A percentile compares a stretch with the other conserved stretches of the same genome.
phyloP scores from a whole-genome alignment of 2,329 filamentous ascomycete genomes.

The Chaetomiaceae sp. region DNA sequence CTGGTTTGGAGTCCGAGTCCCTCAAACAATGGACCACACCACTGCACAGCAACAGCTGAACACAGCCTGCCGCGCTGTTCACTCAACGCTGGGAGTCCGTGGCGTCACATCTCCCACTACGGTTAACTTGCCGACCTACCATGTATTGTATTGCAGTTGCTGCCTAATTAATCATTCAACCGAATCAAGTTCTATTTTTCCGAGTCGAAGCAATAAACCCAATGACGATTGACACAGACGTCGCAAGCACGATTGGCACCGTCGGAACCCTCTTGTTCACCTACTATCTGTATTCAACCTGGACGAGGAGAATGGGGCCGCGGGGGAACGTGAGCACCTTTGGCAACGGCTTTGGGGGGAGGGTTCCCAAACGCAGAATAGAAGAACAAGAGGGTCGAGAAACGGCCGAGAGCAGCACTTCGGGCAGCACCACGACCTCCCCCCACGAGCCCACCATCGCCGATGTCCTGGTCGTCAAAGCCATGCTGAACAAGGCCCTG shows the following conservation, averaged over 20 bases:
- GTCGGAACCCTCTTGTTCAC: background rate
- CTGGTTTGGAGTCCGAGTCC: too few relatives aligned
- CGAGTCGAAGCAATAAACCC: too few relatives aligned
- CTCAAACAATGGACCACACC: too few relatives aligned
- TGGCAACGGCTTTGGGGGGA: background rate
- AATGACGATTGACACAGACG: background rate
- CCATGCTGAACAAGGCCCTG: conserved; percentile 40
- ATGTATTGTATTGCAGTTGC: too few relatives aligned
- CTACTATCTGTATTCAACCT: background rate
- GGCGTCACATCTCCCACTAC: too few relatives aligned
- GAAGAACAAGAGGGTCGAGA: background rate
- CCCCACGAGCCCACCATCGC: conserved; percentile 35
- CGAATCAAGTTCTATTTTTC: too few relatives aligned
- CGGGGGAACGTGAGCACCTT: too few relatives aligned
- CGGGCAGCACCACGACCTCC: background rate
- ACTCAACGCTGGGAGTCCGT: too few relatives aligned
- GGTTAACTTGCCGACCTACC: too few relatives aligned
- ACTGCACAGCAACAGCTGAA: too few relatives aligned
- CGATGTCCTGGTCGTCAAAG: conserved; percentile 47
- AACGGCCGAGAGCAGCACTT: background rate
- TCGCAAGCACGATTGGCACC: background rate
- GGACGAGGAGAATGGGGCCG: background rate
- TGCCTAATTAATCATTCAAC: too few relatives aligned
- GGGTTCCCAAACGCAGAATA: background rate
- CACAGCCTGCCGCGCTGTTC: too few relatives aligned